A percentile compares a stretch with the other conserved stretches of the same genome.
These are phyloP conservation scores for Tolypocladium inflatum DNA, from an alignment of 2,329 filamentous ascomycete genomes.

Conservation along the genomic window DNA sequence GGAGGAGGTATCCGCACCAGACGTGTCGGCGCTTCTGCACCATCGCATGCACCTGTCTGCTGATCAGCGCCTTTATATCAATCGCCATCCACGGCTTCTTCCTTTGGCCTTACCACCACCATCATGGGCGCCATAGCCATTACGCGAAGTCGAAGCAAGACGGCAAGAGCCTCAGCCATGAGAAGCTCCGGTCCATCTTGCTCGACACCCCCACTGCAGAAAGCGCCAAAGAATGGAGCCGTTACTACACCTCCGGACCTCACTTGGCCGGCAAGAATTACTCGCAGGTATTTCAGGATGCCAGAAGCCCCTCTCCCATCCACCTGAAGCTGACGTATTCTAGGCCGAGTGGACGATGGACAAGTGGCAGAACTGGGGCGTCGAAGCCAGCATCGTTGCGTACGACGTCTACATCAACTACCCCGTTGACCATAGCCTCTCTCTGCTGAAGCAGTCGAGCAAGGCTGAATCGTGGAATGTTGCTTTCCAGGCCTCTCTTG, in stretches of 20 bases:
- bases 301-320: not conserved
- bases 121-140: conserved; percentile 20
- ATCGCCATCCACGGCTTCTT: conserved; percentile 40
- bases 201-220: conserved; percentile 48
- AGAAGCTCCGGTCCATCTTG: conserved; percentile 46
- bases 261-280: conserved; percentile 72
- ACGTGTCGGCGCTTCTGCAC: conserved; percentile 58
- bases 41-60: conserved; percentile 45
- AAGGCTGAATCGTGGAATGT: conserved; percentile 42
- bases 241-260: conserved; percentile 67
- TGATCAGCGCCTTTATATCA: conserved; percentile 39
- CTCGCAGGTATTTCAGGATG: conserved; percentile 43
- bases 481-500: conserved; percentile 68
- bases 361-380: conserved; percentile 62
- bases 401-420: conserved; percentile 78
- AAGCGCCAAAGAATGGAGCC: conserved; percentile 60
- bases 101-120: conserved; percentile 23
- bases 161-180: conserved; percentile 24
- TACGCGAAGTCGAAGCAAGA: conserved; percentile 16
- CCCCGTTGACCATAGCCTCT: conserved; percentile 60
- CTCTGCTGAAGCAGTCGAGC: conserved; percentile 43
- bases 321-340: conserved; percentile 1
- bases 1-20: conserved; percentile 48
- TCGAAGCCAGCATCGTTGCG: conserved; percentile 52
- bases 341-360: conserved; percentile 66